A percentile compares a stretch with the other conserved stretches of the same genome.
phyloP scores from a whole-genome alignment of 257 asterid genomes.

The Solanum virginianum region DNA sequence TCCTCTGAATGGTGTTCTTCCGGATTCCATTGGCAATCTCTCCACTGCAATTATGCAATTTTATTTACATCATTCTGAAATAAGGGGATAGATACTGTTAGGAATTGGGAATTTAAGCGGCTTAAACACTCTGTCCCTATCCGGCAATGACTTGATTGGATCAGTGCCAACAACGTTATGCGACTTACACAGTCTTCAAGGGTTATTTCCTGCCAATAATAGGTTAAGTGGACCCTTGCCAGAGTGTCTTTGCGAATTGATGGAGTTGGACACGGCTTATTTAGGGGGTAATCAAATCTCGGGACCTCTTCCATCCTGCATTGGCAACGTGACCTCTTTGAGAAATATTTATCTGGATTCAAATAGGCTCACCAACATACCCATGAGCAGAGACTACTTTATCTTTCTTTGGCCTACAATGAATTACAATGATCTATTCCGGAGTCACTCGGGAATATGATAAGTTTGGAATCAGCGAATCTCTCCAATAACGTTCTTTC shows the following conservation, averaged over 20 bases:
- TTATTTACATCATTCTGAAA: neutral
- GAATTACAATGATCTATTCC: slow-evolving; percentile 27
- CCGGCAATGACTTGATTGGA: slow-evolving; percentile 14
- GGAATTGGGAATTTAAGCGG: slow-evolving; percentile 26
- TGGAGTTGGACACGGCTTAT: neutral
- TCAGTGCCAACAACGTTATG: slow-evolving; percentile 8
- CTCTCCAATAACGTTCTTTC: slow-evolving; percentile 15
- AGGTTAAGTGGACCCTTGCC: slow-evolving; percentile 14
- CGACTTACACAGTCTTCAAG: slow-evolving; percentile 7
- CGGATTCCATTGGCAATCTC: slow-evolving; percentile 14
- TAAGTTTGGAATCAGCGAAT: slow-evolving; percentile 17
- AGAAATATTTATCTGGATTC: slow-evolving; percentile 6
- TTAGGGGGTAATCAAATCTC: slow-evolving; percentile 8
- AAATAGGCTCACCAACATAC: slow-evolving; percentile 18
- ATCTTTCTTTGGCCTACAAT: slow-evolving; percentile 21
- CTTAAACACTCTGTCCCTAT: slow-evolving; percentile 2
- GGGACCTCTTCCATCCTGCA: slow-evolving; percentile 14
- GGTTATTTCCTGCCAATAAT: neutral
- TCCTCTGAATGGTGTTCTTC: slow-evolving; percentile 17
- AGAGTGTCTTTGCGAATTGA: slow-evolving; percentile 4
- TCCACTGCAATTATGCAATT: slow-evolving; percentile 7
- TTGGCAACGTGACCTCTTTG: slow-evolving; percentile 11
- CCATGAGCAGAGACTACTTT: slow-evolving; percentile 1
- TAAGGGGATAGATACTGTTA: slow-evolving; percentile 12
- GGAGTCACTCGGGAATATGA: slow-evolving; percentile 13